Base-by-base conservation (phyloP, 495 filamentous ascomycete genomes). In the Chlorociboria aeruginascens region DNA sequence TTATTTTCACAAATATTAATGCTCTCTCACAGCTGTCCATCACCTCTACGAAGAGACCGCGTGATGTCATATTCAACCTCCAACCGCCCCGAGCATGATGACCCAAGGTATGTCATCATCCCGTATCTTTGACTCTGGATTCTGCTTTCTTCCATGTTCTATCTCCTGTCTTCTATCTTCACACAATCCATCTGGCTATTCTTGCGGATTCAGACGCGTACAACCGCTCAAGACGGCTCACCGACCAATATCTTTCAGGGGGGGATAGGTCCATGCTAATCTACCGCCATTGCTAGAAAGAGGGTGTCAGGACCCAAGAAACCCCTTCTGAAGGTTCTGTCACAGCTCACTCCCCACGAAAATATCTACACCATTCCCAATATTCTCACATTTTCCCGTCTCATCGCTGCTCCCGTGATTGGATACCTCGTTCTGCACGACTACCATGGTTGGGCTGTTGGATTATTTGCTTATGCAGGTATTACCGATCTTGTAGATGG, bases 281-380 rank as follows among this genome's bases (percentile, higher is more conserved):
- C 7, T 25, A 11, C 8, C 25, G 34, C 11, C 8, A 28, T 8
- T n/a, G 16, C 25, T 36, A 43, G 35, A 13, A 46, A 49, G 14
- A n/a, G 25, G 14, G 8, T 8, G 1, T 10, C 43, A 9, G 31
- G 31, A 10, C 25, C 43, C 11, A 56, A 55, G 45, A 59, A 51
- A 37, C 53, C 57, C 8, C 41, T 55, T 8, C 40, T 61, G 7
- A 53, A 52, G 11, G 55, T 37, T 17, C 45, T 58, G 2, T 49
- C 47, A n/a, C 43, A 50, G 20, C 35, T 58, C 7, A 60, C 51
- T 1, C 53, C 57, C 1, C 89, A 81, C 57, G 92, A 98, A 65
- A 92, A 98, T 56, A 95, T 98, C 61, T 95, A 94, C 70, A 98
- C 84, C 37, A 55, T 98, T 40, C 92, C 92, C 28, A 98, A 98